A percentile compares a stretch with the other conserved stretches of the same genome.
Conservation (phyloP, 2,329 filamentous ascomycete genomes). For the Fusarium mexicanum region DNA sequence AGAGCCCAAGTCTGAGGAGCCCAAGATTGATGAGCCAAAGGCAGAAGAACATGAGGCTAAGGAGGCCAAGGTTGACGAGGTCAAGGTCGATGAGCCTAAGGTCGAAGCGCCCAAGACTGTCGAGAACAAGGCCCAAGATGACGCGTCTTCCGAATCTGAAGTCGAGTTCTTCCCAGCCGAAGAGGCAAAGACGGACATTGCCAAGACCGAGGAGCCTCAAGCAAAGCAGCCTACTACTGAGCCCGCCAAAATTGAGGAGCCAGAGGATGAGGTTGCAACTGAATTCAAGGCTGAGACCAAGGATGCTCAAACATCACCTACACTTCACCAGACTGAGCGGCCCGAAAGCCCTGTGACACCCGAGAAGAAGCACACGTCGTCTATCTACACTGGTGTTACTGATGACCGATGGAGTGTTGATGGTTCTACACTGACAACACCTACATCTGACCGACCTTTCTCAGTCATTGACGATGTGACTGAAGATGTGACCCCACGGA, state of each 20-base stretch:
- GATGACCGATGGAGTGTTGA: constrained; percentile 52
- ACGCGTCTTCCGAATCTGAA: constrained; percentile 35
- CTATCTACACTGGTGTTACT: constrained; percentile 51
- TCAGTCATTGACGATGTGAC: constrained; percentile 46
- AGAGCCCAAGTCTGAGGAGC: not conserved
- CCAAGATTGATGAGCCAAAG: not conserved
- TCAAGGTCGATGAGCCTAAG: not conserved
- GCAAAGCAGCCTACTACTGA: not conserved
- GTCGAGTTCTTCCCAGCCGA: constrained; percentile 33
- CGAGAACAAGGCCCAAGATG: not conserved
- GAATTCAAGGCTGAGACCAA: constrained; percentile 19
- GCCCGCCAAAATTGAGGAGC: not conserved
- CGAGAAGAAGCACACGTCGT: constrained; percentile 50
- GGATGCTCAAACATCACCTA: constrained; percentile 11
- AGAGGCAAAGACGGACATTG: constrained; percentile 18
- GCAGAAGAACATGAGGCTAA: not conserved
- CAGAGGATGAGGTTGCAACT: not conserved
- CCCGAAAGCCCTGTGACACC: constrained; percentile 44
- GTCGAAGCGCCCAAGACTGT: not conserved
- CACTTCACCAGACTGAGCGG: constrained; percentile 33
- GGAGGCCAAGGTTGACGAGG: not conserved
- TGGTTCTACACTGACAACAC: constrained; percentile 51
- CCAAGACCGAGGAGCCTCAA: constrained; percentile 2
- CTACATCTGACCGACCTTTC: constrained; percentile 50
- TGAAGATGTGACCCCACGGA: constrained; percentile 47